phyloP scores from a whole-genome alignment of 2,329 filamentous ascomycete species.

The Penicillium concentricum region DNA sequence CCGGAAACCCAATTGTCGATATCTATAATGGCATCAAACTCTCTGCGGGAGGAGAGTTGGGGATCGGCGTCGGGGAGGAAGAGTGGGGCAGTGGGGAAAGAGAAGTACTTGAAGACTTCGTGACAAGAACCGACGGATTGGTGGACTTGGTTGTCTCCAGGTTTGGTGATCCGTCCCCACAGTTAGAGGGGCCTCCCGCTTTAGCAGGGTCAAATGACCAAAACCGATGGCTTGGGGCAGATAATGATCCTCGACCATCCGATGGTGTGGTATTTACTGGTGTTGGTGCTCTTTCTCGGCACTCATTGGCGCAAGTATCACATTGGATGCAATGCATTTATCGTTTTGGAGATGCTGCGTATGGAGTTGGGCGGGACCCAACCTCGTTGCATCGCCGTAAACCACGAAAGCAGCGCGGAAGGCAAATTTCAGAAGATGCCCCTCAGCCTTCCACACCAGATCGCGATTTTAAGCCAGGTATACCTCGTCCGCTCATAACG shows the following conservation, averaged over 20 bases:
- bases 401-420: constrained; percentile 33
- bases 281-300: constrained; percentile 67
- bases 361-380: constrained; percentile 79
- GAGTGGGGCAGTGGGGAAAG: constrained; percentile 90
- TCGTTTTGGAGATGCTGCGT: constrained; percentile 77
- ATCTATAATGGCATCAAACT: constrained; percentile 83
- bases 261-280: constrained; percentile 89
- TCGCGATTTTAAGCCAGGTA: constrained; percentile 37
- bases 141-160: constrained; percentile 84
- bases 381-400: constrained; percentile 59
- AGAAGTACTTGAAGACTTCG: constrained; percentile 88
- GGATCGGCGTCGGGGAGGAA: constrained; percentile 92
- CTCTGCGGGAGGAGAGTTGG: constrained; percentile 84
- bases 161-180: constrained; percentile 63
- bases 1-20: constrained; percentile 80
- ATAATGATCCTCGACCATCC: constrained; percentile 63
- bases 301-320: constrained; percentile 69
- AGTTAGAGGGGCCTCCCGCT: constrained; percentile 23
- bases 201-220: constrained; percentile 23
- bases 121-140: constrained; percentile 74
- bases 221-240: constrained; percentile 71
- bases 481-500: constrained; percentile 45
- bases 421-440: constrained; percentile 12
- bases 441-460: constrained; percentile 21
- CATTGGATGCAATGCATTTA: constrained; percentile 90